A percentile compares a stretch with the other conserved stretches of the same genome.
Conservation (phyloP, 2,329 filamentous ascomycete genomes). For the Hymenoscyphus fructigenus region DNA sequence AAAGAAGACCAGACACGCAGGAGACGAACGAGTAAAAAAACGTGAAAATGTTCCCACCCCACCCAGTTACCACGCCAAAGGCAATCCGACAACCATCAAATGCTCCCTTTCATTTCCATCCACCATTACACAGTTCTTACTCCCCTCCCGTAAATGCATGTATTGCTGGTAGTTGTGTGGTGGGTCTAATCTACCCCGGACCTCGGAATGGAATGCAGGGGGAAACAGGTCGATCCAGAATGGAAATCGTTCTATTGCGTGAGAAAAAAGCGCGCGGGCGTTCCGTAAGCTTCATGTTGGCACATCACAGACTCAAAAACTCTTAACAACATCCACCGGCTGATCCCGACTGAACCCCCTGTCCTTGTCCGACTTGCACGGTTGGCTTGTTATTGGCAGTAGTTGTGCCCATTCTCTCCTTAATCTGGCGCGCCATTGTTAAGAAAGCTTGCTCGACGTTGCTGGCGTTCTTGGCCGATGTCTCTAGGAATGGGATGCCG, state of each 20-base stretch:
- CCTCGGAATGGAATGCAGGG: not conserved
- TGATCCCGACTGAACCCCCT: constrained; percentile 86
- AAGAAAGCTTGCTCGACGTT: constrained; percentile 99
- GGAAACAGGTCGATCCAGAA: not conserved
- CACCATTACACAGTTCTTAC: not conserved
- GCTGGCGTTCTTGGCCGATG: constrained; percentile 98
- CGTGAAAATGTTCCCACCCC: constrained; percentile 1
- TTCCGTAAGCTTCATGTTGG: not conserved
- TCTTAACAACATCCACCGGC: constrained; percentile 87
- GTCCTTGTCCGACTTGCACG: constrained; percentile 91
- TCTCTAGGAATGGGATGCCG: constrained; percentile 99
- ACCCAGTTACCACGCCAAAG: constrained; percentile 1
- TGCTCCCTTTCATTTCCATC: not conserved
- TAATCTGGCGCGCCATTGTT: constrained; percentile 99
- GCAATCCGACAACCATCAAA: constrained; percentile 1
- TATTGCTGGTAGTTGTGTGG: not conserved
- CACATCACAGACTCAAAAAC: not conserved
- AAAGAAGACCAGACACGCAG: not conserved
- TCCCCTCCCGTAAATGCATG: not conserved
- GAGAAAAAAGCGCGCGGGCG: not conserved
- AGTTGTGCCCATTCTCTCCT: constrained; percentile 98
- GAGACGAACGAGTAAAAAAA: not conserved
- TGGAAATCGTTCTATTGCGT: not conserved
- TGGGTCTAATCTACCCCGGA: not conserved
- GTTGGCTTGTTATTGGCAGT: constrained; percentile 96